phyloP scores from a whole-genome alignment of 192 early-diverging fungal genomes.

The Coemansia sp. region DNA sequence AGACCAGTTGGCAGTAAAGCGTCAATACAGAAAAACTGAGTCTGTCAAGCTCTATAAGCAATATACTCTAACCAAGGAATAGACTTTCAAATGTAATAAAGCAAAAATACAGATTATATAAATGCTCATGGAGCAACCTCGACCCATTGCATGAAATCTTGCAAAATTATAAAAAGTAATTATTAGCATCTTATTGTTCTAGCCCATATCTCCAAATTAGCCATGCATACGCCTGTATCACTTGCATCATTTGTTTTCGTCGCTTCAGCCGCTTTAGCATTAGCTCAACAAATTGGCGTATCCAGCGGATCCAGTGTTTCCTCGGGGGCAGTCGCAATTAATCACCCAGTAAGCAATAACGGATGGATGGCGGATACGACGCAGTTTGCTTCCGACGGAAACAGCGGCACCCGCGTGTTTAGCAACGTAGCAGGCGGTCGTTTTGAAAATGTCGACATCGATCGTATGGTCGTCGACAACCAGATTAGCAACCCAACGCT shows the following conservation, averaged over 20 bases:
- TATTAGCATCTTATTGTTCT: not conserved
- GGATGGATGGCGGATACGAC: conserved; percentile 26
- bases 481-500: conserved; percentile 26
- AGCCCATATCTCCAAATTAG: not conserved
- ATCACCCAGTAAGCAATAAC: conserved; percentile 36
- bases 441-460: conserved; percentile 24
- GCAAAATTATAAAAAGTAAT: too few species aligned
- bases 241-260: conserved; percentile 15
- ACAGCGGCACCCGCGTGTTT: conserved; percentile 11
- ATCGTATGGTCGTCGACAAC: conserved; percentile 23
- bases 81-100: too few species aligned
- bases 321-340: conserved; percentile 26
- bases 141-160: too few species aligned
- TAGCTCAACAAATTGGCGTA: conserved; percentile 34
- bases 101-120: conserved; percentile 6
- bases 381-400: conserved; percentile 13
- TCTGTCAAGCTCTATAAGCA: not conserved
- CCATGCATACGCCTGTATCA: conserved; percentile 22
- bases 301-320: conserved; percentile 13
- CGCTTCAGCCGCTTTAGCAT: conserved; percentile 8
- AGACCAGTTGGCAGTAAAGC: not conserved
- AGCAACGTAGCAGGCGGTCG: conserved; percentile 21
- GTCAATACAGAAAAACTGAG: not conserved
- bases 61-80: not conserved
- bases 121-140: not conserved